These are phyloP conservation scores for Microdochium bolleyi DNA, from an alignment of 2,329 filamentous ascomycete species.

Conservation along the genomic window DNA sequence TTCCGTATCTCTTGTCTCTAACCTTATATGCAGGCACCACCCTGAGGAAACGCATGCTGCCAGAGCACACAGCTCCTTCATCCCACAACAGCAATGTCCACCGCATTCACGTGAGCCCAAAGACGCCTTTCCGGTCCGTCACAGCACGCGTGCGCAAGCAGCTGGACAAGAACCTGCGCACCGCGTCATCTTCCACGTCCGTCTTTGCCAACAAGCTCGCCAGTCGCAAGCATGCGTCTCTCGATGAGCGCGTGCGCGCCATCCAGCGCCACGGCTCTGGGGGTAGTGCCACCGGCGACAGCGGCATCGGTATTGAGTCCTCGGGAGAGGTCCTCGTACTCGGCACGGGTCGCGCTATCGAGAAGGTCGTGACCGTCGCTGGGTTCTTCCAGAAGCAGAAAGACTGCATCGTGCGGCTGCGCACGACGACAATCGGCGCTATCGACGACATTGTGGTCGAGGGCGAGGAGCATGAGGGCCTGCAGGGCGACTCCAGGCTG, in stretches of 20 bases:
- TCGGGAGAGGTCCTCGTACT: conserved; percentile 48
- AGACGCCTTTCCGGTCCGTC: conserved; percentile 60
- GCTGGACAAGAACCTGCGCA: conserved; percentile 43
- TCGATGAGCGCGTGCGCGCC: conserved; percentile 36
- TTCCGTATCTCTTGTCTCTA: neutral
- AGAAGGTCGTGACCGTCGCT: conserved; percentile 53
- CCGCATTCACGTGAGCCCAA: conserved; percentile 56
- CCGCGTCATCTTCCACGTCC: conserved; percentile 16
- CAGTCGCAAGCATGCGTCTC: conserved; percentile 34
- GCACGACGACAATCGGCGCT: conserved; percentile 55
- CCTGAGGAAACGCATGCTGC: neutral
- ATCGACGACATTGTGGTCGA: conserved; percentile 56
- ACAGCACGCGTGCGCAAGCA: conserved; percentile 58
- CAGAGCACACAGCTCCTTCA: neutral
- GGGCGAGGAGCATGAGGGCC: conserved; percentile 18
- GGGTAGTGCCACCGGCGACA: conserved; percentile 11
- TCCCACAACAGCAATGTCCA: conserved; percentile 13
- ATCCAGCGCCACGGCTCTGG: conserved; percentile 23
- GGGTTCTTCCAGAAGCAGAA: conserved; percentile 56
- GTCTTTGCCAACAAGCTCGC: conserved; percentile 28
- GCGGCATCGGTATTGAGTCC: conserved; percentile 21
- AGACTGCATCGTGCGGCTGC: conserved; percentile 49
- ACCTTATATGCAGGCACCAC: neutral
- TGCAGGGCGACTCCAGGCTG: conserved; percentile 25
- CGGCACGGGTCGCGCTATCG: conserved; percentile 60